Conservation (phyloP, 2,329 filamentous ascomycete species). For the Dactylonectria estremocensis region DNA sequence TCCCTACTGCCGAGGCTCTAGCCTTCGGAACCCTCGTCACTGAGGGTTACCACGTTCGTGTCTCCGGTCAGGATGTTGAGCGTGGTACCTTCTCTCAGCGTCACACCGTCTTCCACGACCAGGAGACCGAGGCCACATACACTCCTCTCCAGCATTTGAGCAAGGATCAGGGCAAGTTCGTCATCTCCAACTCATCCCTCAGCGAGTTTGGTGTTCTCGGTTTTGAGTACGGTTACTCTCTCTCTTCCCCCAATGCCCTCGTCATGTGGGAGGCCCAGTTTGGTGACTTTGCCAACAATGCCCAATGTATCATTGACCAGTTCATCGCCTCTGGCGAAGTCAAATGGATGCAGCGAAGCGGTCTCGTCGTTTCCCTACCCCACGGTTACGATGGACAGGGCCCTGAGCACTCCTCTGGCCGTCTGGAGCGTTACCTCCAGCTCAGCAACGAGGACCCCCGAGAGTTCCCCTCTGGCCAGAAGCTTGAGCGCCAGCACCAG, state of each 20-base stretch:
- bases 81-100: conserved; percentile 99
- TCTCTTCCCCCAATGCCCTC: conserved; percentile 95
- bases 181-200: conserved; percentile 95
- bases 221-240: conserved; percentile 98
- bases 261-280: conserved; percentile 99
- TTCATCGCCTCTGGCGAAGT: conserved; percentile 98
- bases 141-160: conserved; percentile 91
- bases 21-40: conserved; percentile 92
- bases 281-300: conserved; percentile 99
- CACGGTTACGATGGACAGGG: conserved; percentile 99
- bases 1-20: conserved; percentile 95
- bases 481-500: conserved; percentile 96
- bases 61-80: conserved; percentile 99
- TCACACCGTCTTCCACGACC: conserved; percentile 97
- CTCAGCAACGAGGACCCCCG: conserved; percentile 98
- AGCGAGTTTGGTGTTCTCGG: conserved; percentile 82
- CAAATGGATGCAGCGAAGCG: conserved; percentile 99
- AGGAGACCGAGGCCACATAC: conserved; percentile 93
- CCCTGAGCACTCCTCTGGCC: conserved; percentile 96
- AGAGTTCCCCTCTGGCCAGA: conserved; percentile 89
- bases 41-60: conserved; percentile 96
- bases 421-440: conserved; percentile 97
- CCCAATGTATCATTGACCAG: conserved; percentile 98
- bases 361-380: conserved; percentile 94
- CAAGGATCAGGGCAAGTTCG: conserved; percentile 94